These are phyloP conservation scores for Peronospora tabacina DNA, from an alignment of 352 stramenopile species.

Conservation along the genomic window DNA sequence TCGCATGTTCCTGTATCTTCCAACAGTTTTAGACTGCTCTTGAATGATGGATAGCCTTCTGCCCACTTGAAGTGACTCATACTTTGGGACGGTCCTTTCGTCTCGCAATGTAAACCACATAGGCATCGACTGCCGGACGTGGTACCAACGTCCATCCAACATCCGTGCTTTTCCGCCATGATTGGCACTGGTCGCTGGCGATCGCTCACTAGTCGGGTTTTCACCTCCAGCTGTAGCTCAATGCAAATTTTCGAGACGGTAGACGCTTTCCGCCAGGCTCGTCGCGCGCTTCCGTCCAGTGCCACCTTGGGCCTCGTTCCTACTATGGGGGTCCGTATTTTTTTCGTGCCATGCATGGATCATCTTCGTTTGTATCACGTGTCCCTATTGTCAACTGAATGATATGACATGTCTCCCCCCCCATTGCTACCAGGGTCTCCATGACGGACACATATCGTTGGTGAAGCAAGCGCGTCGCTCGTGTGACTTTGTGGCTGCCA, in stretches of 20 bases:
- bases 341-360: neutral
- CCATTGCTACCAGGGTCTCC: conserved; percentile 68
- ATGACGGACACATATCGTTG: conserved; percentile 92
- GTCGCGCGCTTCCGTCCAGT: conserved; percentile 36
- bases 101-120: neutral
- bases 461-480: conserved; percentile 78
- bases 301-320: conserved; percentile 94
- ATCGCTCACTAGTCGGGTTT: conserved; percentile 12
- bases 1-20: too few species aligned
- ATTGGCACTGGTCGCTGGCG: conserved; percentile 6
- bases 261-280: conserved; percentile 40
- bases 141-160: neutral
- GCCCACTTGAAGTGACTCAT: too few species aligned
- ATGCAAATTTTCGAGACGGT: conserved; percentile 55
- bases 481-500: conserved; percentile 93
- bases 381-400: neutral
- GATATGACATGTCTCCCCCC: neutral
- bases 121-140: too few species aligned
- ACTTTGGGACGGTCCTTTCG: neutral
- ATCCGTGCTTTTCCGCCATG: conserved; percentile 6
- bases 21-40: too few species aligned
- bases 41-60: too few species aligned
- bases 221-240: conserved; percentile 10
- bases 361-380: neutral
- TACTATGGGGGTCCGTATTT: conserved; percentile 93